Evolutionary conservation across 1,284 basidiomycete species (phyloP), one percentile per base, ranked within the genome.

Genomic region (Fomitopsis palustris): DNA sequence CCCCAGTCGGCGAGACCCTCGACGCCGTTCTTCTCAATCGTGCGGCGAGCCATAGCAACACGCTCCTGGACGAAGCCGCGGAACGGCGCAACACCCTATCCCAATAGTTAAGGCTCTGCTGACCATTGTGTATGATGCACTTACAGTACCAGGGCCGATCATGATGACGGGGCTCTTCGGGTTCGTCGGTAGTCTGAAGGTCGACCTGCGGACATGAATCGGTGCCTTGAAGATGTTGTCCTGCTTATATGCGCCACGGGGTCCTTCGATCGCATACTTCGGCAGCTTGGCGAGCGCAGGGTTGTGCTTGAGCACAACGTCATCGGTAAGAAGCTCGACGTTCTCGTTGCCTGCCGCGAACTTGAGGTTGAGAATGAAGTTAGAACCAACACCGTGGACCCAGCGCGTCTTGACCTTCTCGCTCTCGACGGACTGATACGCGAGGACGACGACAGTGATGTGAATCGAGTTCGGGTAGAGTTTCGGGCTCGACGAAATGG

Each of bases 151-250:
- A 60, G 96, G 96, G 56, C 96, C 96, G 72, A 99, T 87, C 96
- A 99, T 98, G 75, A 99, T 95, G 59, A 99, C 90, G 2, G 96
- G 96, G 61, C 94, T 96, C 82, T 97, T 98, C 56, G 96, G 96
- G 72, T 93, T 95, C 16, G 96, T 98, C 5, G 96, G 96, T 60
- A 99, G 78, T 57, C 96, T 84, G 87, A 99, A 99, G 12, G 95
- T 98, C 25, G 94, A 96, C 56, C 97, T 86, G 61, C 97, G 86
- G 58, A 98, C 92, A 73, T 99, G 96, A 61, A 99, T 85, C 12
- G 96, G 97, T 7, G 92, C 86, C 75, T 93, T 94, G 80, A 88
- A 93, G 43, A 86, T 73, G 25, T 78, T 80, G 5, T 86, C 86
- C 42, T 78, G 78, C 73, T 79, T 87, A 79, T 98, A 96, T 51